Base-by-base conservation (phyloP, 2,329 filamentous ascomycete species). In the Pseudogymnoascus sp. region DNA sequence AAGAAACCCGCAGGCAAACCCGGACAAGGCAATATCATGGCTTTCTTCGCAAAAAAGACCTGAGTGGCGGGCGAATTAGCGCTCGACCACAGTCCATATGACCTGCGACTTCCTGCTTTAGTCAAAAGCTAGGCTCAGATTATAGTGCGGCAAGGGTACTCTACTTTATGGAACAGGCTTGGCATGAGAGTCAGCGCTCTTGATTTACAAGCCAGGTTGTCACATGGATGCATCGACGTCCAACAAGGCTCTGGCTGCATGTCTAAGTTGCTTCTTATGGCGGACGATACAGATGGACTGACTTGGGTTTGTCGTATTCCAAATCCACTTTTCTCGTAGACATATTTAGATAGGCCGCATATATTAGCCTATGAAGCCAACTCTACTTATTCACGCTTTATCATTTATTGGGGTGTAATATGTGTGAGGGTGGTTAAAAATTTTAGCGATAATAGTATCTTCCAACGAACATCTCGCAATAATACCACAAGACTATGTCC, bases 11-110 rank as follows among this genome's bases (percentile, higher is more conserved):
- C 75, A 1, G 76, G 78, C 1, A 90, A 90, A 70, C 74, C 75
- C 6, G 72, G 83, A 2, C 87, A 91, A 70, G 91, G 92, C 2
- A 96, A 81, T 71, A 96, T 96, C 71, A 96, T 92, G 87, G 91
- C 87, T 0, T 96, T 96, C 75, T 96, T 96, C 74, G 81, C 82
- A 41, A 96, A 95, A 78, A 94, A 92, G 60, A 35, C 47, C 17
- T 54, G 15, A 54, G 17, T 35, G 47, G 29, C 26, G 29, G 15
- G 26, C 29, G 29, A 33, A 33, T 11, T 7, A 8, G n/a, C 26
- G 8, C n/a, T 54, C 5, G n/a, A 54, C 8, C 26, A 9, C n/a
- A 31, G 26, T 31, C 9, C 13, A 17, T 54, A 15, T 17, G 35
- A 7, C n/a, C 29, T 17, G 11, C 13, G 47, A 17, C 15, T 29